phyloP scores from a whole-genome alignment of 352 stramenopile species.

The Nothophytophthora sp. region DNA sequence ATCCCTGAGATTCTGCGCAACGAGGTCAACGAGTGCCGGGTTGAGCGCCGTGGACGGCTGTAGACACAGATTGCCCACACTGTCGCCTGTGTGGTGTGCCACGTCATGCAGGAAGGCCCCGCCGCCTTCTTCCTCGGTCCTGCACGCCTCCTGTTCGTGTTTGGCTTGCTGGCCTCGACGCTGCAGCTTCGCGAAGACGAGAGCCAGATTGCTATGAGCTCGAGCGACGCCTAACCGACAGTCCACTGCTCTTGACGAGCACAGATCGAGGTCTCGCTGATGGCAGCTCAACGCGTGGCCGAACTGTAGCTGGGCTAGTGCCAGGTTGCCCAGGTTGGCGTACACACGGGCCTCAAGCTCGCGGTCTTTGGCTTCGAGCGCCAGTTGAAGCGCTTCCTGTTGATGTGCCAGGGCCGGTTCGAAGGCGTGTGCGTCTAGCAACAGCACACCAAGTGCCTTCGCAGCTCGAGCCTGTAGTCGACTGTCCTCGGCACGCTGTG shows the following conservation, averaged over 20 bases:
- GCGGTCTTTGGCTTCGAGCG: constrained; percentile 40
- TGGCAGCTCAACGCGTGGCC: constrained; percentile 63
- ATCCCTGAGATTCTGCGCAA: constrained; percentile 36
- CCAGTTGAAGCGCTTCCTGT: constrained; percentile 60
- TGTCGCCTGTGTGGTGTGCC: constrained; percentile 31
- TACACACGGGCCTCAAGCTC: constrained; percentile 78
- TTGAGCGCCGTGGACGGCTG: constrained; percentile 47
- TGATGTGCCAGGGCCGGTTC: constrained; percentile 53
- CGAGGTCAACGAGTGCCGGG: constrained; percentile 31
- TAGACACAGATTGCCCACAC: constrained; percentile 70
- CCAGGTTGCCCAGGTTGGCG: constrained; percentile 80
- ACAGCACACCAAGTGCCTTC: constrained; percentile 68
- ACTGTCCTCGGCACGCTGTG: constrained; percentile 35
- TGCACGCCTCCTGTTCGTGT: constrained; percentile 37
- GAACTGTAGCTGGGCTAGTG: constrained; percentile 48
- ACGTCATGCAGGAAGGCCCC: constrained; percentile 59
- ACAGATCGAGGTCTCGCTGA: constrained; percentile 55
- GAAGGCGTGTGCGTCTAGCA: constrained; percentile 47
- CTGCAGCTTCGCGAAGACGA: constrained; percentile 62
- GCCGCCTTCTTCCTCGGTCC: constrained; percentile 16
- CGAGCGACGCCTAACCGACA: constrained; percentile 54
- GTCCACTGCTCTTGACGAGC: constrained; percentile 29
- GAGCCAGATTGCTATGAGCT: constrained; percentile 70
- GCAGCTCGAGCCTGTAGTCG: constrained; percentile 52
- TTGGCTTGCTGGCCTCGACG: constrained; percentile 35